These are phyloP conservation scores for Fusarium devonianum DNA, from an alignment of 2,329 filamentous ascomycete species.

Conservation along the genomic window DNA sequence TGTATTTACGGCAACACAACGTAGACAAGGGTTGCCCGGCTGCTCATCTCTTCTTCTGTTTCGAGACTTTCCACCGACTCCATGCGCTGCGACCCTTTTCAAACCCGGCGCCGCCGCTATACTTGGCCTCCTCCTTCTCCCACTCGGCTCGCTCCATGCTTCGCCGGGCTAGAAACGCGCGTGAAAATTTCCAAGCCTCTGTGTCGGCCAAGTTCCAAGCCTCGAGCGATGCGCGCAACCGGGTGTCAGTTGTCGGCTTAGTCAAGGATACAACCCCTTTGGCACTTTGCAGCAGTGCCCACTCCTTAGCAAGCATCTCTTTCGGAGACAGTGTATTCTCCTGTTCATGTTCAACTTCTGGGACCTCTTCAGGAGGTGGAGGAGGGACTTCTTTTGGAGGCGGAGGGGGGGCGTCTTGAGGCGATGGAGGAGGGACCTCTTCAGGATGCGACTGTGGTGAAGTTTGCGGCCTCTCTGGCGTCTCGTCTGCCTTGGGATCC, in stretches of 20 bases:
- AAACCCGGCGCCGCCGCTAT: conserved; percentile 66
- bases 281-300: conserved; percentile 56
- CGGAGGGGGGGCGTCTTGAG: neutral
- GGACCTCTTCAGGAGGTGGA: neutral
- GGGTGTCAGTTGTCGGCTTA: conserved; percentile 53
- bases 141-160: conserved; percentile 70
- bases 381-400: neutral
- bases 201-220: conserved; percentile 76
- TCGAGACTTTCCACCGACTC: conserved; percentile 48
- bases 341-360: conserved; percentile 32
- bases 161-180: conserved; percentile 70
- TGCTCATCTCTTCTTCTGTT: conserved; percentile 12
- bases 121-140: conserved; percentile 74
- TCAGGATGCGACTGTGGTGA: neutral
- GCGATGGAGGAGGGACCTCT: neutral
- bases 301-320: conserved; percentile 63
- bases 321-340: conserved; percentile 51
- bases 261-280: conserved; percentile 60
- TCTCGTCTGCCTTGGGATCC: conserved; percentile 9
- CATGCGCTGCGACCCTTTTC: conserved; percentile 51
- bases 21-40: neutral
- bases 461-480: conserved; percentile 52
- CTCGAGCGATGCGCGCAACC: conserved; percentile 63
- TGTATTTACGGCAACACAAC: neutral
- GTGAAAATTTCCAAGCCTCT: conserved; percentile 78